These are phyloP conservation scores for Zoysia pacifica DNA, from an alignment of 176 grass and related monocot species.

Conservation along the genomic window DNA sequence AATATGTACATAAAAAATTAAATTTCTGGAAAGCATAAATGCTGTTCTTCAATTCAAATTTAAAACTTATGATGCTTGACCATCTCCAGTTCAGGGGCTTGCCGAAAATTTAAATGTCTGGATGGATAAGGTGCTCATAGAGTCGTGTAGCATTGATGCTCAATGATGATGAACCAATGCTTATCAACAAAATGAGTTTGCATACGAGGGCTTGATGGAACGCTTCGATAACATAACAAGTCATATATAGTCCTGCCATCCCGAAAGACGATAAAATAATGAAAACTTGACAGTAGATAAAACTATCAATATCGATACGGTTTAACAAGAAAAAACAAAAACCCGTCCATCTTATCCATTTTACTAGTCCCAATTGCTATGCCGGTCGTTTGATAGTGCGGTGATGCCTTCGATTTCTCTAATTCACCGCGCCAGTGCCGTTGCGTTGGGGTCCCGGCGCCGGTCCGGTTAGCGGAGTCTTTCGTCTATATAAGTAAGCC, in stretches of 20 bases:
- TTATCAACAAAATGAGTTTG: background rate
- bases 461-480: too few species aligned
- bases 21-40: too few species aligned
- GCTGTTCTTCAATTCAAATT: too few species aligned
- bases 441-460: background rate
- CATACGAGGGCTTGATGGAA: background rate
- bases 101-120: too few species aligned
- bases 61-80: too few species aligned
- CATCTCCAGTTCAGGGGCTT: too few species aligned
- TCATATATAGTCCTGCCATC: too few species aligned
- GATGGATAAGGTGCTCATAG: too few species aligned
- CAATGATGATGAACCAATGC: background rate
- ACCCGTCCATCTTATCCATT: background rate
- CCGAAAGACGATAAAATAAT: too few species aligned
- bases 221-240: too few species aligned
- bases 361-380: background rate
- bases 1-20: too few species aligned
- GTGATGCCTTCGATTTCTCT: background rate
- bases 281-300: too few species aligned
- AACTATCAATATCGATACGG: background rate
- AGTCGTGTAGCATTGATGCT: background rate
- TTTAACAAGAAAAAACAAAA: constrained; percentile 22
- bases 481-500: constrained; percentile 44
- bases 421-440: background rate
- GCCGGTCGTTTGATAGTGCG: background rate